A percentile compares a stretch with the other conserved stretches of the same genome.
phyloP scores from a whole-genome alignment of 257 asterid genomes.

The Fraxinus pennsylvanica region DNA sequence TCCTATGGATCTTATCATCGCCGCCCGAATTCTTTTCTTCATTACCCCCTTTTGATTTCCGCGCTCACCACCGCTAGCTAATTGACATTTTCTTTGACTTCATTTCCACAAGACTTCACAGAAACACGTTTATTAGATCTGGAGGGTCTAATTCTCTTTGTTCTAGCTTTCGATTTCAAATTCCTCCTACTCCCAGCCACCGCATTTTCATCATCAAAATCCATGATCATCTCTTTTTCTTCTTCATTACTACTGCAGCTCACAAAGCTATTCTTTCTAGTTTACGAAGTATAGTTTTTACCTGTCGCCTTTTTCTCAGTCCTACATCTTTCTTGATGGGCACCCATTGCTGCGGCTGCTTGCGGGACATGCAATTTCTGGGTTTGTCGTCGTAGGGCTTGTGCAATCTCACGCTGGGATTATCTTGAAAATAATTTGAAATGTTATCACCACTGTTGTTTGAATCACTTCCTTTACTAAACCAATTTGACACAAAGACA shows the following conservation, averaged over 20 bases:
- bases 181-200: constrained; percentile 44
- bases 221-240: background rate
- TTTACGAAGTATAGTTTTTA: background rate
- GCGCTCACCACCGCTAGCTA: constrained; percentile 22
- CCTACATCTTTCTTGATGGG: constrained; percentile 24
- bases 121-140: constrained; percentile 21
- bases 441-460: too few relatives aligned
- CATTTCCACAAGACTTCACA: constrained; percentile 9
- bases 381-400: constrained; percentile 43
- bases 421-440: too few relatives aligned
- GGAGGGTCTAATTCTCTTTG: constrained; percentile 37
- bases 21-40: constrained; percentile 29
- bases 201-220: constrained; percentile 37
- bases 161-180: constrained; percentile 23
- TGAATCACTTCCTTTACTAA: too few relatives aligned
- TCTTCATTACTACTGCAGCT: constrained; percentile 11
- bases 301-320: constrained; percentile 27
- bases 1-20: constrained; percentile 19
- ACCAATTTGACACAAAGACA: too few relatives aligned
- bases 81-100: background rate
- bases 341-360: constrained; percentile 22
- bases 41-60: background rate
- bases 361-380: constrained; percentile 22
- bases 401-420: constrained; percentile 38
- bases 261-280: background rate